phyloP scores from a whole-genome alignment of 2,329 filamentous ascomycete genomes.

The Pyrenophora teres region DNA sequence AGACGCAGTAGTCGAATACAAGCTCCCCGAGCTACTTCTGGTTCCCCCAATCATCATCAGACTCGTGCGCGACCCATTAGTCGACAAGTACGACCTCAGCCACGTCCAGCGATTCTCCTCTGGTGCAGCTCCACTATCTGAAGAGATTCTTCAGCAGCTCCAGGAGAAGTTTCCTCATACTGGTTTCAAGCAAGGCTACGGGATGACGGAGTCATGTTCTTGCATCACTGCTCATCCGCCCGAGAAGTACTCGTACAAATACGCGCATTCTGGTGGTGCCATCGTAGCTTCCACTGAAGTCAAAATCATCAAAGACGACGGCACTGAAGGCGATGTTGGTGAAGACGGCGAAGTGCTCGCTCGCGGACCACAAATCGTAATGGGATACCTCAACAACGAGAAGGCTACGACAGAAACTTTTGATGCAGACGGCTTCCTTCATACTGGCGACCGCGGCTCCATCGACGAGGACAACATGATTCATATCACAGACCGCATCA shows the following conservation, averaged over 20 bases:
- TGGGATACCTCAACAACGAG: slow-evolving; percentile 56
- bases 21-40: slow-evolving; percentile 56
- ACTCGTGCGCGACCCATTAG: slow-evolving; percentile 61
- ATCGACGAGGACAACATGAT: slow-evolving; percentile 62
- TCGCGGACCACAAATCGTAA: slow-evolving; percentile 55
- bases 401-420: slow-evolving; percentile 53
- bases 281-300: slow-evolving; percentile 64
- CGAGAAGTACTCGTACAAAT: slow-evolving; percentile 60
- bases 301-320: slow-evolving; percentile 63
- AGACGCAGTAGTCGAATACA: slow-evolving; percentile 51
- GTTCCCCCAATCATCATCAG: slow-evolving; percentile 66
- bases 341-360: slow-evolving; percentile 59
- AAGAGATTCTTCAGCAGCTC: slow-evolving; percentile 62
- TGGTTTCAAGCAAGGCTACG: slow-evolving; percentile 69
- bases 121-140: slow-evolving; percentile 64
- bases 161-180: slow-evolving; percentile 62
- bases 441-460: slow-evolving; percentile 63
- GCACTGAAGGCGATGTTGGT: slow-evolving; percentile 57
- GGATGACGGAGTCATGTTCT: slow-evolving; percentile 69
- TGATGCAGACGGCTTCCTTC: slow-evolving; percentile 57
- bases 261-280: slow-evolving; percentile 61
- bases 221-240: slow-evolving; percentile 67
- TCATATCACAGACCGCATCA: slow-evolving; percentile 65
- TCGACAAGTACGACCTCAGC: slow-evolving; percentile 61
- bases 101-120: slow-evolving; percentile 62